Base-by-base conservation (phyloP, 2,329 filamentous ascomycete genomes). In the Sporothrix brasiliensis region DNA sequence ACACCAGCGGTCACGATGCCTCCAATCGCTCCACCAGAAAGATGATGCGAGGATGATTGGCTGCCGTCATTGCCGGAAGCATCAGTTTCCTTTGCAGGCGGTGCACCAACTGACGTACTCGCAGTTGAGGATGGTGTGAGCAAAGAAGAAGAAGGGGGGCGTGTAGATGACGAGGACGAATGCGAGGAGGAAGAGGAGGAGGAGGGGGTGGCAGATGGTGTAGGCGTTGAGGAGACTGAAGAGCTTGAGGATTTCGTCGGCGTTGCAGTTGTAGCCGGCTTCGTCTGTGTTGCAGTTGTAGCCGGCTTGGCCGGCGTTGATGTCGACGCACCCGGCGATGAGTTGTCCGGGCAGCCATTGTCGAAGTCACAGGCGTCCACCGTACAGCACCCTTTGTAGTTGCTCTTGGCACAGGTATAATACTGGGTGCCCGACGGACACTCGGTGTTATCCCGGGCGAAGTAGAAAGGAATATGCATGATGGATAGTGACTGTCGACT, bases 341-440 rank as follows among this genome's bases (percentile, higher is more conserved):
- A 34, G 24, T 13, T 41, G 49, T 71, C 73, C 11, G 79, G 79
- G 70, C 81, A 83, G 7, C 70, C 73, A 4, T 68, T 72, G 2
- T 69, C 58, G 63, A 76, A 67, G 3, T 72, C 69, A 74, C 85
- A 87, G 19, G 83, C 80, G 71, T 84, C 75, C 16, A 79, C 75
- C 16, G 77, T 75, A 75, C 84, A 87, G 74, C 85, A 87, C 21
- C 83, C 84, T 2, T 67, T 70, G 73, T 82, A 84, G 44, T 73
- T 72, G 73, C 76, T 80, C 63, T 67, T 53, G 16, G 63, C 71
- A 73, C 83, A 86, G 30, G 72, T 66, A 73, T 82, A 85, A 72
- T 78, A 83, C 41, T 67, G 44, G 24, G 73, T 74, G 70, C 77
- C 78, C 9, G 70, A 3, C 7, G 76, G 72, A 63, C 82, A 83